phyloP scores from a whole-genome alignment of 1,139 yeast genomes.

The Blastobotrys capitulatus region DNA sequence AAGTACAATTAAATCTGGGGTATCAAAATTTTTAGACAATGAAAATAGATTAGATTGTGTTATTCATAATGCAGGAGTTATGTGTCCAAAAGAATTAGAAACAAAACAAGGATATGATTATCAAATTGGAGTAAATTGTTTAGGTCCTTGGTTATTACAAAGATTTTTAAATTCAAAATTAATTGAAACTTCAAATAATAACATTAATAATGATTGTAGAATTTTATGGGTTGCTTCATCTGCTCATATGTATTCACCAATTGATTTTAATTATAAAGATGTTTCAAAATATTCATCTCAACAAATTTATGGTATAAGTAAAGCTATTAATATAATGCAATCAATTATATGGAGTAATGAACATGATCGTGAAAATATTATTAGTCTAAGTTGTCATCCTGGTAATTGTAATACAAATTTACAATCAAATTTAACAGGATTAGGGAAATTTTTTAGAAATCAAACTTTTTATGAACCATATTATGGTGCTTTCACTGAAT shows the following conservation, averaged over 20 bases:
- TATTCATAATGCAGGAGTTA: conserved; percentile 22
- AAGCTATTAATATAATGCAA: conserved; percentile 41
- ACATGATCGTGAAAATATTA: conserved; percentile 29
- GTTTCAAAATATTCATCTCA: conserved; percentile 21
- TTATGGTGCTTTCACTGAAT: conserved; percentile 42
- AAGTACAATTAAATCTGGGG: conserved; percentile 41
- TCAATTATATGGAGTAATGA: conserved; percentile 37
- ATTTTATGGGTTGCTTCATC: conserved; percentile 42
- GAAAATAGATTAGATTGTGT: conserved; percentile 29
- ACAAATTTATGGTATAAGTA: conserved; percentile 41
- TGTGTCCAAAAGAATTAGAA: conserved; percentile 2
- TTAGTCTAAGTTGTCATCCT: conserved; percentile 39
- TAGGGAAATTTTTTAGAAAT: conserved; percentile 1
- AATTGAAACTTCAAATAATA: conserved; percentile 31
- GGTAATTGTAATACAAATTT: conserved; percentile 43
- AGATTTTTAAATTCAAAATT: conserved; percentile 42
- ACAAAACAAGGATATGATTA: conserved; percentile 47
- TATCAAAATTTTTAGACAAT: conserved; percentile 29
- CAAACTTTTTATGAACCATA: conserved; percentile 6
- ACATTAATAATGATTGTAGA: conserved; percentile 24
- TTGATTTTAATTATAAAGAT: conserved; percentile 42
- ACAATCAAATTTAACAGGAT: conserved; percentile 25
- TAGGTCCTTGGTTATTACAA: conserved; percentile 49
- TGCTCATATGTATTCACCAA: conserved; percentile 17
- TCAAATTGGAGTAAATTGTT: conserved; percentile 47